Conservation (phyloP, 345 rosid species). For the Lepidium africanum region DNA sequence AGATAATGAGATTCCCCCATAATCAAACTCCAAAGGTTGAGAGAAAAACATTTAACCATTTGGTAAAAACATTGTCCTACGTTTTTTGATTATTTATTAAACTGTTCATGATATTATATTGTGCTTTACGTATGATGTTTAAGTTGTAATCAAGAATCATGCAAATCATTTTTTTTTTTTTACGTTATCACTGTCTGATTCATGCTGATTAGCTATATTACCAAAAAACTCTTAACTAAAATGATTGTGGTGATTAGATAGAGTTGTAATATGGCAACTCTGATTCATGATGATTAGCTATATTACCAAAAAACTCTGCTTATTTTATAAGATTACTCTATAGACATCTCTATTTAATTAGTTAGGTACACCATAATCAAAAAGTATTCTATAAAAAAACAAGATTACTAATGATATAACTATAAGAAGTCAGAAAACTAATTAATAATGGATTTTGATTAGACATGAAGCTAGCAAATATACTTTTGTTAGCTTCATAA, state of each 20-base stretch:
- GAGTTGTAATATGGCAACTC: constrained; percentile 19
- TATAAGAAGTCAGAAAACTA: not conserved
- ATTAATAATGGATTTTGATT: not conserved
- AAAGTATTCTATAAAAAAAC: not conserved
- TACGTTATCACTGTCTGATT: constrained; percentile 1
- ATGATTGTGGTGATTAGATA: constrained; percentile 1
- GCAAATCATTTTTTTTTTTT: not conserved
- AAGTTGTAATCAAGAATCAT: not conserved
- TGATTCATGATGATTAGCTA: no score
- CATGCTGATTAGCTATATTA: not conserved
- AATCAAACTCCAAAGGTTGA: no score
- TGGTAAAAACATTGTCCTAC: no score
- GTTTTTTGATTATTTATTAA: no score
- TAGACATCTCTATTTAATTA: not conserved
- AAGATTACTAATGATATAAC: not conserved
- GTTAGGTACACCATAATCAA: constrained; percentile 11
- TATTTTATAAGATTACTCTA: not conserved
- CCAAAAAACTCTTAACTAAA: not conserved
- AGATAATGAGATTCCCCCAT: no score
- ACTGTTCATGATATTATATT: no score
- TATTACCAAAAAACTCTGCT: not conserved
- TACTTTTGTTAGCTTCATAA: not conserved
- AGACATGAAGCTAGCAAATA: constrained; percentile 4
- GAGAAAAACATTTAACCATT: no score
- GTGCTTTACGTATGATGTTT: not conserved